Evolutionary conservation across 768 basidiomycete genomes (phyloP), one percentile per base, ranked within the genome.

Genomic region (Hydnomerulius pinastri): DNA sequence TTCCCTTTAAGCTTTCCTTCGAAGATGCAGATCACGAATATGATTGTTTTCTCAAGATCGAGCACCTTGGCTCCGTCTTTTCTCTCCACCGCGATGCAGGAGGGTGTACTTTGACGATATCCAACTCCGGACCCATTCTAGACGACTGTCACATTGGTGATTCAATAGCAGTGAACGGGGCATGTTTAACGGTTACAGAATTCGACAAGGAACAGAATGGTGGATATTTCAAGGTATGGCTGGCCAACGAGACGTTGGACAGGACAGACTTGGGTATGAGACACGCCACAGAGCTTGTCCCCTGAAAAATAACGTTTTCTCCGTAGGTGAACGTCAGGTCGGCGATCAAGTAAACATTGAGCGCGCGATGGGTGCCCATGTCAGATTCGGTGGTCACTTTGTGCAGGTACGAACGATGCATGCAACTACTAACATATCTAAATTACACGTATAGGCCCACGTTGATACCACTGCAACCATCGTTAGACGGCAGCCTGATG

Each of bases 331-430:
- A 61, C 75, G 89, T 46, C 79, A 75, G 55, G 81, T 84, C 15
- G 92, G 90, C 17, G 86, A 92, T 56, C 78, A 84, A 59, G 80
- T 98, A 39, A 98, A 98, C 67, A 77, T 95, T 32, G 97, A 99
- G 73, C 82, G 97, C 43, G 97, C 97, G 2, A 93, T 98, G 92
- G 86, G 83, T 18, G 86, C 87, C 4, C 90, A 94, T 72, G 85
- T 82, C 15, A 77, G 96, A 48, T 97, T 98, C 61, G 97, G 97
- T 23, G 97, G 97, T 10, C 97, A 99, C 66, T 94, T 95, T 65
- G 97, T 99, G 18, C 96, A 98, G 82, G 94, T 91, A 61, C 48
- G 75, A 7, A 13, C 46, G 17, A n/a, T 11, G 33, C 39, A 17
- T 45, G 24, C 27, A 21, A 8, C 30, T 37, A 23, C 4, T 35